phyloP scores from a whole-genome alignment of 345 rosid genomes.

The Aethionema arabicum region DNA sequence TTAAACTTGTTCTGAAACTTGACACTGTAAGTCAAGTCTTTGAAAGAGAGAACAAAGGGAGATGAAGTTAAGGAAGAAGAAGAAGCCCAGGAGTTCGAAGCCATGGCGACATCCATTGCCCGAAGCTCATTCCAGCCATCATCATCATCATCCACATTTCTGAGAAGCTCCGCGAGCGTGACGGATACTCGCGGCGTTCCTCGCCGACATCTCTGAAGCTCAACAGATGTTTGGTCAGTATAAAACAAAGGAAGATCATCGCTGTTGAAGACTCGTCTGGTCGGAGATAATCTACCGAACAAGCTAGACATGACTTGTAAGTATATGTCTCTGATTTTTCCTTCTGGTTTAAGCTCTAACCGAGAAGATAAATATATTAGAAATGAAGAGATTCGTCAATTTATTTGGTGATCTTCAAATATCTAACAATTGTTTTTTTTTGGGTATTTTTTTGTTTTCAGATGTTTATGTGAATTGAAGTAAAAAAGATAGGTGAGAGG shows the following conservation, averaged over 20 bases:
- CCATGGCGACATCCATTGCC: slow-evolving; percentile 40
- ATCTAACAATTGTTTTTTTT: slow-evolving; percentile 43
- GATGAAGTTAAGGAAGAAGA: slow-evolving; percentile 41
- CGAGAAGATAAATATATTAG: not conserved
- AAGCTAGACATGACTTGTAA: slow-evolving; percentile 37
- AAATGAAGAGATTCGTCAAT: slow-evolving; percentile 31
- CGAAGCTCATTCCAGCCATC: slow-evolving; percentile 33
- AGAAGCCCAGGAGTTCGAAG: slow-evolving; percentile 36
- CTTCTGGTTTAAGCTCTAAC: not conserved
- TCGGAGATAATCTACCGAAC: slow-evolving; percentile 30
- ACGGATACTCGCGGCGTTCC: slow-evolving; percentile 44
- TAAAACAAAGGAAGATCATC: slow-evolving; percentile 40
- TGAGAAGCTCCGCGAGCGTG: slow-evolving; percentile 63
- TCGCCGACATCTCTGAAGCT: slow-evolving; percentile 43
- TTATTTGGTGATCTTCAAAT: slow-evolving; percentile 54
- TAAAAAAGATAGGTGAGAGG: slow-evolving; percentile 41
- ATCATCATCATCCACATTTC: slow-evolving; percentile 53
- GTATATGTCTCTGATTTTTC: not conserved
- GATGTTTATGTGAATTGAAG: not conserved
- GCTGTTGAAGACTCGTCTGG: slow-evolving; percentile 26
- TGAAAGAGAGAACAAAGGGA: slow-evolving; percentile 75
- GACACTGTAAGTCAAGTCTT: slow-evolving; percentile 66
- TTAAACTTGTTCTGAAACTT: slow-evolving; percentile 43
- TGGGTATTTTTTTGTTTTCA: slow-evolving; percentile 16
- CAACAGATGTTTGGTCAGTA: slow-evolving; percentile 33